Percentiles rank a stretch among this genome's conserved stretches.
phyloP scores from a whole-genome alignment of 2,329 filamentous ascomycete genomes.

The Xylaria sp. region DNA sequence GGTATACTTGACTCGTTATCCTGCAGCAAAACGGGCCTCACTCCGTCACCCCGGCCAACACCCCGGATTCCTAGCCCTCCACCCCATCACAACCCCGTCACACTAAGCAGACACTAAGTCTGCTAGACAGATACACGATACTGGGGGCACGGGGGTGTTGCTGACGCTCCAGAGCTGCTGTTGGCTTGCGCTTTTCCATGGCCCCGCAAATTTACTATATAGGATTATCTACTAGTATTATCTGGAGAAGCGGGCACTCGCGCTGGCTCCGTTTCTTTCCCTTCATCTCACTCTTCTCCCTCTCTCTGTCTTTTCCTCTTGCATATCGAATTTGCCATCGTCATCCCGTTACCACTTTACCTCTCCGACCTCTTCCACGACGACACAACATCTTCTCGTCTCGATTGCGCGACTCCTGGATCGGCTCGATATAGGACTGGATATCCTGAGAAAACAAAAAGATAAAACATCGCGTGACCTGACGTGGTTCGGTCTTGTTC shows the following conservation, averaged over 20 bases:
- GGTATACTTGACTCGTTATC: background rate
- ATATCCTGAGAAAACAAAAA: background rate
- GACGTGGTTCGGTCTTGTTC: conserved; percentile 12
- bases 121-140: conserved; percentile 23
- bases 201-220: conserved; percentile 35
- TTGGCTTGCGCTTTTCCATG: conserved; percentile 7
- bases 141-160: conserved; percentile 27
- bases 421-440: conserved; percentile 3
- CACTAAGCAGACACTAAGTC: conserved; percentile 28
- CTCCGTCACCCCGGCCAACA: conserved; percentile 30
- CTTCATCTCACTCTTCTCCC: conserved; percentile 25
- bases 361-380: conserved; percentile 11
- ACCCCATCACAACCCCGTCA: conserved; percentile 23
- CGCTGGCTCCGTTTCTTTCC: conserved; percentile 45
- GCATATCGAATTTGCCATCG: conserved; percentile 30
- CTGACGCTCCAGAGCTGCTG: background rate
- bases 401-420: background rate
- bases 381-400: background rate
- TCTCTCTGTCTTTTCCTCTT: conserved; percentile 41
- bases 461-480: conserved; percentile 10
- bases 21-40: conserved; percentile 17
- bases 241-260: conserved; percentile 40
- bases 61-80: conserved; percentile 37
- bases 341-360: conserved; percentile 20
- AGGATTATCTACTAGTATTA: background rate